Evolutionary conservation across 257 asterid species (phyloP).

Genomic region (Fraxinus americana): DNA sequence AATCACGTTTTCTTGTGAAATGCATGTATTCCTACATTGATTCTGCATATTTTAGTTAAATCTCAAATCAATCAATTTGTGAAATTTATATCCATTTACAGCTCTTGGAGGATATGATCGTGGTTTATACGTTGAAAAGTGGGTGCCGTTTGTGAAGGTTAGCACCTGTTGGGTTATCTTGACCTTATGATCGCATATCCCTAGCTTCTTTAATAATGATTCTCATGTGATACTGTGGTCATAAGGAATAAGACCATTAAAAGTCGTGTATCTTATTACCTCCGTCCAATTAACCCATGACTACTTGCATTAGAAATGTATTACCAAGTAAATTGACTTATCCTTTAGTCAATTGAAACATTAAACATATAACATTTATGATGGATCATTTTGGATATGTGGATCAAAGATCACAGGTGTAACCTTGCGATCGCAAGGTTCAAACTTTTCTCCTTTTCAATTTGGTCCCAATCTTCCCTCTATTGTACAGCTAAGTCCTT

Average conservation of each 20-base stretch:
- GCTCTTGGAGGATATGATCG: constrained; percentile 92
- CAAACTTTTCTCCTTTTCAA: too few species aligned
- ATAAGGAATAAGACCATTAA: background rate
- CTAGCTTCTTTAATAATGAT: background rate
- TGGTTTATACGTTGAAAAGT: constrained; percentile 84
- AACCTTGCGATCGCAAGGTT: too few species aligned
- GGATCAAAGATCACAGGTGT: background rate
- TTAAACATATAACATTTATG: background rate
- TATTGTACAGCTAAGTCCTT: too few species aligned
- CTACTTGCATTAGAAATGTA: background rate
- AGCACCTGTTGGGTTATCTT: constrained; percentile 29
- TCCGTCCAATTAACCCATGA: background rate
- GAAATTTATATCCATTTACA: constrained; percentile 34
- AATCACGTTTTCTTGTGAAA: background rate
- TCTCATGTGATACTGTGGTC: background rate
- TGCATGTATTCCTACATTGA: background rate
- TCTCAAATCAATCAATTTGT: background rate
- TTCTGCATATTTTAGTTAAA: background rate
- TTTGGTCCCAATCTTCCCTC: too few species aligned
- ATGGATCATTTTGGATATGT: background rate
- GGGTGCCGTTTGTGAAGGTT: constrained; percentile 97
- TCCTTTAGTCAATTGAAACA: background rate
- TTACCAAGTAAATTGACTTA: background rate
- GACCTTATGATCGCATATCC: background rate
- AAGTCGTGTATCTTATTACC: background rate